Evolutionary conservation across 768 basidiomycete species (phyloP), one percentile per base, ranked within the genome.

Genomic region (Hemileccinum rubropunctum): DNA sequence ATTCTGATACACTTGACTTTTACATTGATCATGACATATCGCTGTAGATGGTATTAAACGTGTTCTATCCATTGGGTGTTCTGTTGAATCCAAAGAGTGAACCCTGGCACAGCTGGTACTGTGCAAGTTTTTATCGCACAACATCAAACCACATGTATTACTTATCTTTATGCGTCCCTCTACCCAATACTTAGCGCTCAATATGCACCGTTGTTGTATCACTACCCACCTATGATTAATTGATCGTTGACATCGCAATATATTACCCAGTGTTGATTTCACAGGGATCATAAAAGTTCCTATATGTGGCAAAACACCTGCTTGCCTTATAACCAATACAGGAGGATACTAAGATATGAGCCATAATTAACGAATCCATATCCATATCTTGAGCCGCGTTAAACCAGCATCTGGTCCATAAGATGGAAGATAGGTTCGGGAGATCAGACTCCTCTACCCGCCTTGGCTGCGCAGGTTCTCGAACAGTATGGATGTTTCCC

Each of bases 401-500:
- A 32, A 47, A 37, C 30, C 38, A 18, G 28, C 12, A 37, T 35
- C 37, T 17, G 39, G 11, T 40, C 30, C 45, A 27, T 26, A n/a
- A n/a, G n/a, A 23, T 23, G 6, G 23, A 23, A 23, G 20, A 32
- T 18, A 18, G 12, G n/a, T 5, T 34, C 14, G 0, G 15, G 35
- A 32, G 18, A 26, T 62, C 47, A 65, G 33, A 50, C 36, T 4
- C 49, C n/a, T 30, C 58, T 58, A 6, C 53, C 45, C 4, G 62
- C 63, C 45, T 53, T 60, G 40, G 57, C 48, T 7, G 68, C 67
- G 35, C 67, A 68, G 13, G 67, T 66, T 49, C 50, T 64, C 15
- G 68, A 70, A 36, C 68, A 68, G 32, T 67, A 70, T 3, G 64
- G 62, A 45, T 70, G 64, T 38, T 66, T 68, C 36, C 68, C 68